Evolutionary conservation across 805 yeast species (phyloP).

Genomic region (Ogataea nonfermentans): DNA sequence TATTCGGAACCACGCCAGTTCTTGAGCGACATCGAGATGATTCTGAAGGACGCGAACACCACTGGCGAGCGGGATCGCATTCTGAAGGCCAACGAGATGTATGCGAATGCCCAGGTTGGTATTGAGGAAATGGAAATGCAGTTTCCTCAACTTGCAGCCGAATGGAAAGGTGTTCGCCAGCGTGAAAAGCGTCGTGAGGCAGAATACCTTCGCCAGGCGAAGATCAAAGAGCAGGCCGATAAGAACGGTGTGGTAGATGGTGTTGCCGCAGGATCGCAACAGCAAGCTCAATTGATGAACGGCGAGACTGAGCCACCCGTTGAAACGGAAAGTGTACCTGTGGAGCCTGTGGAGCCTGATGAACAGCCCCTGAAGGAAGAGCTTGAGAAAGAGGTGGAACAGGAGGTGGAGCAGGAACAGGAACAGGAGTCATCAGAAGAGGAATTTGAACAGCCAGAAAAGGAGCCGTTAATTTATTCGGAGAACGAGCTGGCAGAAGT

Average conservation of each 20-base stretch:
- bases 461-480: slow-evolving; percentile 33
- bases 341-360: slow-evolving; percentile 18
- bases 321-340: not conserved
- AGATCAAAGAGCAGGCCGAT: slow-evolving; percentile 16
- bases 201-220: slow-evolving; percentile 38
- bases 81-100: slow-evolving; percentile 86
- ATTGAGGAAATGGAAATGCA: slow-evolving; percentile 76
- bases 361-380: slow-evolving; percentile 14
- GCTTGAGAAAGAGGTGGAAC: slow-evolving; percentile 16
- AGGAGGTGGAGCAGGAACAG: slow-evolving; percentile 9
- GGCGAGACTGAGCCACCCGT: slow-evolving; percentile 11
- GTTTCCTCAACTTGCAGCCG: slow-evolving; percentile 65
- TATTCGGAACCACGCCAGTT: slow-evolving; percentile 92
- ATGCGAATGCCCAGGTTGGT: slow-evolving; percentile 93
- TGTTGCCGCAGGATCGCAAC: not conserved
- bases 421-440: slow-evolving; percentile 17
- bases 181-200: slow-evolving; percentile 61
- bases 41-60: slow-evolving; percentile 71
- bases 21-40: slow-evolving; percentile 78
- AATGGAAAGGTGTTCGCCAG: slow-evolving; percentile 69
- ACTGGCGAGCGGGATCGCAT: slow-evolving; percentile 82
- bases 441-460: slow-evolving; percentile 27
- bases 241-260: not conserved
- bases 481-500: slow-evolving; percentile 29
- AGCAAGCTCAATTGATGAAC: slow-evolving; percentile 22